These are phyloP conservation scores for Populus tremula DNA, from an alignment of 345 rosid genomes.

Conservation along the genomic window DNA sequence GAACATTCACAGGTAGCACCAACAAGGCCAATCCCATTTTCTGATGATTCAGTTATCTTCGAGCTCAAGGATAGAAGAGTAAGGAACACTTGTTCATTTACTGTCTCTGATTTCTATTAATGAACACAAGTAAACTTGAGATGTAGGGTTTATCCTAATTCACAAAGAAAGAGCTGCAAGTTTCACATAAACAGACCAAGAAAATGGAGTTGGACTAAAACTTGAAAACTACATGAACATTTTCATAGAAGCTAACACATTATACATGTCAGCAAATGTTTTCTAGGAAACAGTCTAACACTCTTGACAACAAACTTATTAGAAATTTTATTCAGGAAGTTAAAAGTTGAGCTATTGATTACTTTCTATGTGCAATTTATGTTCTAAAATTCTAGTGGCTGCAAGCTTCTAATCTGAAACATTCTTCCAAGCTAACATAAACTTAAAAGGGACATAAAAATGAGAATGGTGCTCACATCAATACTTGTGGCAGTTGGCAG, in stretches of 20 bases:
- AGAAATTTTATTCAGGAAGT: not conserved
- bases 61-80: conserved; percentile 73
- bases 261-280: no score
- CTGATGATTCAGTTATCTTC: conserved; percentile 51
- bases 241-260: no score
- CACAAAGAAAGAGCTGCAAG: not conserved
- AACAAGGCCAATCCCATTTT: conserved; percentile 59
- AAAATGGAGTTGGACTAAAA: no score
- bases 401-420: not conserved
- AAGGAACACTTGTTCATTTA: conserved; percentile 27
- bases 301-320: not conserved
- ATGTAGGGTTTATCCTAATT: not conserved
- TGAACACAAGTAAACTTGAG: not conserved
- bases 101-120: not conserved
- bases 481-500: conserved; percentile 48
- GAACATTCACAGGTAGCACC: conserved; percentile 48
- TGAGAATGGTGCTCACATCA: conserved; percentile 9
- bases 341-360: not conserved
- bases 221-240: no score
- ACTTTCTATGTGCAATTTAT: not conserved
- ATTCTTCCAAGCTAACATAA: not conserved
- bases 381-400: not conserved
- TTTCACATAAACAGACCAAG: no score
- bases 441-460: not conserved
- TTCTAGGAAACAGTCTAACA: not conserved